Evolutionary conservation across 805 yeast genomes (phyloP), one percentile per base, ranked within the genome.

Genomic region (Lipomyces orientalis): DNA sequence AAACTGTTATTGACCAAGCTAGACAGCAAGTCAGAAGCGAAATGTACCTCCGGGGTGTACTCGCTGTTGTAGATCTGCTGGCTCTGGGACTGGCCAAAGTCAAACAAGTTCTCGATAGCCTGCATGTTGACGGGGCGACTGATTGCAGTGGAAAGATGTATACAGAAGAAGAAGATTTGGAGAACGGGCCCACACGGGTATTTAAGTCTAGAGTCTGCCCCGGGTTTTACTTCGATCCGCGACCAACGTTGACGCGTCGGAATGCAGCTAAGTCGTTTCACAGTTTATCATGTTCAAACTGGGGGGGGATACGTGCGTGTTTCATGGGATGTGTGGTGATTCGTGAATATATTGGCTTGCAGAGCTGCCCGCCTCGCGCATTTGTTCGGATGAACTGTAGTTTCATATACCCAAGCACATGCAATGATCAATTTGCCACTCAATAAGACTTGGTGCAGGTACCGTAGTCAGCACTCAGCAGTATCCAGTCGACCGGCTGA

Each of bases 31-130:
- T 14, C 22, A 4, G 22, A n/a, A 34, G 33, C 1, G 52, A 29
- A 4, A 19, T 7, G 63, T 34, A 51, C 43, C 57, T 67, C 65
- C 0, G 70, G 70, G 9, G 67, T 43, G 65, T 61, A 67, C 58
- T 64, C n/a, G 58, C 54, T 54, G 54, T 49, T 35, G 54, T 64
- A 67, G 51, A 67, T 58, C 5, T 67, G 52, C 61, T 64, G 56
- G 61, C 54, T 64, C 62, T 63, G 61, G 54, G 52, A 35, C 8
- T 60, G 65, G 12, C 63, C 64, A 57, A 31, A 60, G 34, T 60
- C 62, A 37, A 67, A 67, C 29, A 67, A 16, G 63, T 59, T 65
- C 14, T 62, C 60, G 31, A 61, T 5, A 4, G 61, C 58, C 62
- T 60, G 62, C 63, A 60, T 51, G 61, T 25, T 34, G 10, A 19